A percentile compares a stretch with the other conserved stretches of the same genome.
phyloP scores from a whole-genome alignment of 352 stramenopile genomes.

The Ophiocytium majus region DNA sequence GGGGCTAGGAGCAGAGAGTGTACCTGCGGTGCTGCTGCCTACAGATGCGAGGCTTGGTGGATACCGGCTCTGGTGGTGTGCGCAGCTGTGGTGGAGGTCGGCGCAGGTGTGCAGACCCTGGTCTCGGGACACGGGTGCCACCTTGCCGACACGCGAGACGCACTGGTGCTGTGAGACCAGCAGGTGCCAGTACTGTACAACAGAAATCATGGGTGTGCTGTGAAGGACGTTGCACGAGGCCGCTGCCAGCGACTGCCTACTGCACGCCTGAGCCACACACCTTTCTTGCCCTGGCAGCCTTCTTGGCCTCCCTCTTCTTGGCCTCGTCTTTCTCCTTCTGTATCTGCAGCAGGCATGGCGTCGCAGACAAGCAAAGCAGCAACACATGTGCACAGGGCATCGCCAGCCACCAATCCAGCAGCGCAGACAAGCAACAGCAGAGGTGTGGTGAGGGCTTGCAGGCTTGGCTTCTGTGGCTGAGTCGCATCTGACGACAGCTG shows the following conservation, averaged over 20 bases:
- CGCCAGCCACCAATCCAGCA: not conserved
- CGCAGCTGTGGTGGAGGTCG: not conserved
- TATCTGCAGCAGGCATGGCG: not conserved
- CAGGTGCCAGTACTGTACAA: not conserved
- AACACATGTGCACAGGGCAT: not conserved
- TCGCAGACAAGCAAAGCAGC: not conserved
- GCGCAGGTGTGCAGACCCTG: no score
- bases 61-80: not conserved
- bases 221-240: not conserved
- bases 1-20: not conserved
- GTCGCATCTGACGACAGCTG: not conserved
- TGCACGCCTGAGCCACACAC: no score
- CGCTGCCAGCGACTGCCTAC: no score
- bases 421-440: not conserved
- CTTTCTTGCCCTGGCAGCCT: not conserved
- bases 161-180: not conserved
- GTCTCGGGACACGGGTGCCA: not conserved
- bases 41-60: not conserved
- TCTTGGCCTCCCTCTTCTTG: not conserved
- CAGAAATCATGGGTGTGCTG: not conserved
- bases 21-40: not conserved
- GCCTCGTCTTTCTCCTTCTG: not conserved
- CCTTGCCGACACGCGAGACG: not conserved
- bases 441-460: not conserved
- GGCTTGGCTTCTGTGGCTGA: not conserved